Conservation (phyloP, 1,284 basidiomycete species). For the Entoloma clypeatum region DNA sequence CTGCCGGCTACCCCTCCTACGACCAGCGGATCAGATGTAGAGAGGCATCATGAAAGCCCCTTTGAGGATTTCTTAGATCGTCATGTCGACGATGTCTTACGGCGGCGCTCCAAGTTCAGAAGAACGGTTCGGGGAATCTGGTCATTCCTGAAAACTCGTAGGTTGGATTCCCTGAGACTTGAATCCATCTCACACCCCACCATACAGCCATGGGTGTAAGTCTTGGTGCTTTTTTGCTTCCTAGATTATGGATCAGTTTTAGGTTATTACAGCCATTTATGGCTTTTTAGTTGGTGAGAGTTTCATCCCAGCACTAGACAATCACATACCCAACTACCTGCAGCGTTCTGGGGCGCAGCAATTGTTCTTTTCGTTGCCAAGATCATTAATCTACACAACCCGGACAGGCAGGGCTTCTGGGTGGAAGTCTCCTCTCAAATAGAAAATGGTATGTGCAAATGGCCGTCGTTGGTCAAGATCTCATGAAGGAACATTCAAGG, state of each 20-base stretch:
- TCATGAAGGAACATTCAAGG: conserved; percentile 33
- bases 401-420: conserved; percentile 65
- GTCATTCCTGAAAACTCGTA: conserved; percentile 83
- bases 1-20: conserved; percentile 38
- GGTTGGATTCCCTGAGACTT: conserved; percentile 20
- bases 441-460: conserved; percentile 51
- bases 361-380: conserved; percentile 75
- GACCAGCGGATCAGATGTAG: conserved; percentile 22
- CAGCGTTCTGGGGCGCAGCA: conserved; percentile 75
- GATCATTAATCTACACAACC: conserved; percentile 67
- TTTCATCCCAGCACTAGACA: not conserved
- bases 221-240: conserved; percentile 13
- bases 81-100: conserved; percentile 78
- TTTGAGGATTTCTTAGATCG: conserved; percentile 65
- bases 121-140: conserved; percentile 70
- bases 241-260: conserved; percentile 4
- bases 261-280: conserved; percentile 76
- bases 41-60: conserved; percentile 29
- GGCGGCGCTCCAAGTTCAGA: conserved; percentile 58
- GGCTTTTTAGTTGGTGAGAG: conserved; percentile 69
- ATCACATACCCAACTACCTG: conserved; percentile 1
- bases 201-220: conserved; percentile 54
- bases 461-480: not conserved
- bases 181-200: conserved; percentile 1
- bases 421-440: conserved; percentile 78